Conservation (phyloP, 2,329 filamentous ascomycete genomes). For the Helotiales sp. region DNA sequence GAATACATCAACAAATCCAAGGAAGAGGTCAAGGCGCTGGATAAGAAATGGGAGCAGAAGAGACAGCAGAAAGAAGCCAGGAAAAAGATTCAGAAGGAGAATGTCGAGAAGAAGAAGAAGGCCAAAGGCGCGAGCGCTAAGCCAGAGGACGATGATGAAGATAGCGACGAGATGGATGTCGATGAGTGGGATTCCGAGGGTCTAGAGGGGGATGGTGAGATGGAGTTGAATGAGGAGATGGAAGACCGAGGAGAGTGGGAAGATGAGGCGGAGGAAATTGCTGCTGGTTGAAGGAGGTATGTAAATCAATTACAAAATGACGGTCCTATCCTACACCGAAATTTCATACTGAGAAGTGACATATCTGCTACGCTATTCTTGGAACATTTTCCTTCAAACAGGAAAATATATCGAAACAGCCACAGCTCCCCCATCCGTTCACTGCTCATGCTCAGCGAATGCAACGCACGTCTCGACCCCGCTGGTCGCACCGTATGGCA, state of each 20-base stretch:
- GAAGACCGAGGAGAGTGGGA: slow-evolving; percentile 43
- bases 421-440: no score
- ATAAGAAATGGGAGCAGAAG: slow-evolving; percentile 80
- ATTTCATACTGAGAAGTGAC: no score
- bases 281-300: slow-evolving; percentile 36
- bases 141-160: slow-evolving; percentile 56
- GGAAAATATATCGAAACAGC: no score
- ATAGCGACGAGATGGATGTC: slow-evolving; percentile 53
- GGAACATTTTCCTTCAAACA: not conserved
- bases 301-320: slow-evolving; percentile 9
- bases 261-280: slow-evolving; percentile 43
- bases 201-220: slow-evolving; percentile 43
- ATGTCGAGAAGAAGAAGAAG: slow-evolving; percentile 84
- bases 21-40: slow-evolving; percentile 76
- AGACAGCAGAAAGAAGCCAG: slow-evolving; percentile 81
- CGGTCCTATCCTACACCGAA: not conserved
- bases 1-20: slow-evolving; percentile 88
- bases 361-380: not conserved
- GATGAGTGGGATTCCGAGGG: slow-evolving; percentile 48
- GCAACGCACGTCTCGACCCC: not conserved
- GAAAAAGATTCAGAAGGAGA: slow-evolving; percentile 83
- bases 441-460: not conserved
- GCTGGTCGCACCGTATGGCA: not conserved
- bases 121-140: slow-evolving; percentile 53
- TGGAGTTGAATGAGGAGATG: slow-evolving; percentile 43